phyloP scores from a whole-genome alignment of 2,329 filamentous ascomycete genomes.

The Pseudogymnoascus sp. region DNA sequence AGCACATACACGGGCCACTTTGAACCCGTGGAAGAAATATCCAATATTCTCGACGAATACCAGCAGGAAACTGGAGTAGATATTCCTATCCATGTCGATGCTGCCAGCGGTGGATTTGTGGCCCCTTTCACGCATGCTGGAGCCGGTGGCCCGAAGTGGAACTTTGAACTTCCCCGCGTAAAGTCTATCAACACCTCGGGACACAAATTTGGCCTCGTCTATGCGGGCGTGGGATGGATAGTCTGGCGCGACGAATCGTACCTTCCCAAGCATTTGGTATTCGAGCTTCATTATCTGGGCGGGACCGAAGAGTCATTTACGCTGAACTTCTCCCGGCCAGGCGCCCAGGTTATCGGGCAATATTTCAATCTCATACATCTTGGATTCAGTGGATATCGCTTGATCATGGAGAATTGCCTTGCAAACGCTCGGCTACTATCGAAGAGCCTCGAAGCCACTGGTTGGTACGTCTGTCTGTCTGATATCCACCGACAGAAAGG shows the following conservation, averaged over 20 bases:
- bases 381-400: conserved; percentile 56
- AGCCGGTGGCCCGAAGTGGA: conserved; percentile 51
- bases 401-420: conserved; percentile 59
- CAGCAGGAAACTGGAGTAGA: conserved; percentile 53
- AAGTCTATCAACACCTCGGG: conserved; percentile 60
- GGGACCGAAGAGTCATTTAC: conserved; percentile 65
- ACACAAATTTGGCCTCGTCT: conserved; percentile 57
- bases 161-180: conserved; percentile 54
- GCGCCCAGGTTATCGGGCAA: conserved; percentile 61
- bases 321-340: conserved; percentile 64
- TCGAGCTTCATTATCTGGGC: conserved; percentile 64
- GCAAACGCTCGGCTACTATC: conserved; percentile 57
- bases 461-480: conserved; percentile 58
- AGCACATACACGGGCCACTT: conserved; percentile 69
- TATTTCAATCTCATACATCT: conserved; percentile 69
- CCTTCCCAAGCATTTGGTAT: conserved; percentile 60
- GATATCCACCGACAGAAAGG: conserved; percentile 56
- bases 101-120: conserved; percentile 53
- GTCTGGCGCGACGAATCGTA: conserved; percentile 59
- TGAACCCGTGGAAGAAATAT: conserved; percentile 62
- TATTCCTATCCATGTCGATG: conserved; percentile 62
- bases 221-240: conserved; percentile 63
- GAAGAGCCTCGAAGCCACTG: conserved; percentile 55
- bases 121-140: conserved; percentile 52
- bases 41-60: conserved; percentile 55